Percentiles rank a stretch among this genome's conserved stretches.
Evolutionary conservation across 2,329 filamentous ascomycete genomes (phyloP).

Genomic region (Westerdykella sp.): DNA sequence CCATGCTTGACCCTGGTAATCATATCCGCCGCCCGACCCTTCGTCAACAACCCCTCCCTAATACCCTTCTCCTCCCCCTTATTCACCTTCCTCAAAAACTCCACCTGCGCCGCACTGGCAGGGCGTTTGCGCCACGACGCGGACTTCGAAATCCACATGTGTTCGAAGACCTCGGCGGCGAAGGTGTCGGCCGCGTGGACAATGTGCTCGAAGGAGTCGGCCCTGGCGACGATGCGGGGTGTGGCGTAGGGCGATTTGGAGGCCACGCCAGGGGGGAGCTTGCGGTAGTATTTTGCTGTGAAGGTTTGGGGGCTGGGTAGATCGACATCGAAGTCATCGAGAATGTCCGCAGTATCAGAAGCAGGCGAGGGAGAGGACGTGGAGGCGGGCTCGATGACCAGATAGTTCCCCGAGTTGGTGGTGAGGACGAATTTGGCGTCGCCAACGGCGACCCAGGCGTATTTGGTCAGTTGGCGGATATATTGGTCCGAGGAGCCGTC

Average conservation of each 20-base stretch:
- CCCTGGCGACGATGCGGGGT: conserved; percentile 62
- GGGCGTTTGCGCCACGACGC: conserved; percentile 64
- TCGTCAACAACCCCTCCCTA: conserved; percentile 55
- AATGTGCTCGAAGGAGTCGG: conserved; percentile 63
- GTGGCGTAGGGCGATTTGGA: conserved; percentile 55
- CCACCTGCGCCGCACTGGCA: conserved; percentile 57
- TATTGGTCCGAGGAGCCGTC: conserved; percentile 74
- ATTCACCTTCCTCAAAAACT: conserved; percentile 60
- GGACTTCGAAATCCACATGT: conserved; percentile 58
- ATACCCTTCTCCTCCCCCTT: conserved; percentile 52
- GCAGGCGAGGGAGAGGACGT: conserved; percentile 42
- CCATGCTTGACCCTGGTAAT: conserved; percentile 89
- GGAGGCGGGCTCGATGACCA: conserved; percentile 44
- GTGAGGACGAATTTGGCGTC: conserved; percentile 64
- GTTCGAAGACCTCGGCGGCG: conserved; percentile 60
- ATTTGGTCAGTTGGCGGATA: conserved; percentile 66
- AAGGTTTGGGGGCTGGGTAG: background rate
- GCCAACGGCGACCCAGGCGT: conserved; percentile 79
- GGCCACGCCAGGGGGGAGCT: conserved; percentile 30
- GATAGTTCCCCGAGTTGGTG: conserved; percentile 54
- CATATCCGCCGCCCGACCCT: conserved; percentile 80
- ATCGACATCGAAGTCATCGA: conserved; percentile 33
- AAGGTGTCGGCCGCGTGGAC: conserved; percentile 82
- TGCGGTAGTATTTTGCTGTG: conserved; percentile 36
- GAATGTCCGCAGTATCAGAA: conserved; percentile 28